These are phyloP conservation scores for Prototheca wickerhamii DNA, from an alignment of 163 green algal genomes.

Conservation along the genomic window DNA sequence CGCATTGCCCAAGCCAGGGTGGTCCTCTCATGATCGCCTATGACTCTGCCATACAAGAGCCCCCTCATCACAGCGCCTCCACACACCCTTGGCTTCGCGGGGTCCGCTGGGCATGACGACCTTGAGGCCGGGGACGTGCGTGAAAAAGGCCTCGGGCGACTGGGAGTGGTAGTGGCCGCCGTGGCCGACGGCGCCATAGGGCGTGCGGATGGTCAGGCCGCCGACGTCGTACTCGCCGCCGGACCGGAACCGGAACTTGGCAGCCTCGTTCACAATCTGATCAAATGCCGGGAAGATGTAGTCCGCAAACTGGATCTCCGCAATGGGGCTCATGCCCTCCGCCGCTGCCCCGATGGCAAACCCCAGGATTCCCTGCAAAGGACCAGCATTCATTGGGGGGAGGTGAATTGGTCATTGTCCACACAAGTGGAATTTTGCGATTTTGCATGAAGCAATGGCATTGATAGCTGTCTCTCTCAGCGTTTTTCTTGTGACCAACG, in stretches of 20 bases:
- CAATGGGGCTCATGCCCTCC: conserved; percentile 59
- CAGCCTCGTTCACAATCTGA: conserved; percentile 81
- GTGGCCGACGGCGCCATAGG: conserved; percentile 80
- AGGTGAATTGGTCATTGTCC: not conserved
- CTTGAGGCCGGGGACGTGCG: conserved; percentile 64
- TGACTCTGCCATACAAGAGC: not conserved
- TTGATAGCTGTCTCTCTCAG: not conserved
- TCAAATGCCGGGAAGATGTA: conserved; percentile 90
- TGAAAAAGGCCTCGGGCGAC: conserved; percentile 85
- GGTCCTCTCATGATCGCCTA: not conserved
- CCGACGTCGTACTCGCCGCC: conserved; percentile 68
- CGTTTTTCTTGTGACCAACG: no score
- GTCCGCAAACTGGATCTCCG: conserved; percentile 68
- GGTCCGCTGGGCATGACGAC: conserved; percentile 63
- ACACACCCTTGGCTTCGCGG: conserved; percentile 61
- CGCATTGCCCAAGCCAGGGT: not conserved
- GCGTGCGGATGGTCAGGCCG: conserved; percentile 74
- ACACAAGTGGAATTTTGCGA: no score
- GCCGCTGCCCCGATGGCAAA: conserved; percentile 76
- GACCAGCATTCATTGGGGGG: not conserved
- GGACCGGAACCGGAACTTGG: conserved; percentile 84
- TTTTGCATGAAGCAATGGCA: not conserved
- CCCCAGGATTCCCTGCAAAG: conserved; percentile 73
- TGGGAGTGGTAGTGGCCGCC: conserved; percentile 91
- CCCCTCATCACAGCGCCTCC: not conserved